phyloP scores from a whole-genome alignment of 768 basidiomycete species.

The Lactarius akahatsu region DNA sequence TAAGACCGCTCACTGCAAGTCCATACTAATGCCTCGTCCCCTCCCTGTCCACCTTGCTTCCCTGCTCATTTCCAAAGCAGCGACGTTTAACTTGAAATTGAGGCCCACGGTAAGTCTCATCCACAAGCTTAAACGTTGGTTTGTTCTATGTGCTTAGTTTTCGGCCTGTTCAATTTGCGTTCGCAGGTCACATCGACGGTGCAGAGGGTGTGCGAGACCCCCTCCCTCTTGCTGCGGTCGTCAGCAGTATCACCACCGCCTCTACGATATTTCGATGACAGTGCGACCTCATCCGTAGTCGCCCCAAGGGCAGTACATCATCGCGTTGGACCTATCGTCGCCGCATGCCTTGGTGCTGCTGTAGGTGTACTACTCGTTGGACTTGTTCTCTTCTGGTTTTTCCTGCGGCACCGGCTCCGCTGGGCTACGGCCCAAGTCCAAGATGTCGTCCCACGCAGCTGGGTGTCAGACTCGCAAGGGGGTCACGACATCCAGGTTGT shows the following conservation, averaged over 20 bases:
- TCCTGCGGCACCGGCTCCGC: conserved; percentile 10
- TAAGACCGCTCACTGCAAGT: background rate
- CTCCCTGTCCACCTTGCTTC: background rate
- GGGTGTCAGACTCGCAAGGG: conserved; percentile 4
- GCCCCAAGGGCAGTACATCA: background rate
- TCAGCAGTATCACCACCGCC: background rate
- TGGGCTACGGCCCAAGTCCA: background rate
- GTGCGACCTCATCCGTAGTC: background rate
- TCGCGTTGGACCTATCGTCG: conserved; percentile 7
- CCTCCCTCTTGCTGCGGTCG: background rate
- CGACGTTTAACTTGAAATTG: conserved; percentile 10
- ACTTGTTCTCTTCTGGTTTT: conserved; percentile 16
- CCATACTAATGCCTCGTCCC: conserved; percentile 7
- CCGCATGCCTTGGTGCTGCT: conserved; percentile 6
- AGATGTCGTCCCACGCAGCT: conserved; percentile 7
- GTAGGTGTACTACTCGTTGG: conserved; percentile 13
- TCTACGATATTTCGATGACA: background rate
- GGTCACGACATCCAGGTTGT: background rate
- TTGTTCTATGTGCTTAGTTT: background rate
- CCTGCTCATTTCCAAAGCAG: conserved; percentile 15
- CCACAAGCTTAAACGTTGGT: too few relatives aligned
- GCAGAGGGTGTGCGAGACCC: background rate
- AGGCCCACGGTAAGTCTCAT: conserved; percentile 4
- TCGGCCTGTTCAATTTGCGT: background rate
- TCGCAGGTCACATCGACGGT: conserved; percentile 7